These are phyloP conservation scores for Chaetomium sp. DNA, from an alignment of 2,329 filamentous ascomycete species.

Conservation along the genomic window DNA sequence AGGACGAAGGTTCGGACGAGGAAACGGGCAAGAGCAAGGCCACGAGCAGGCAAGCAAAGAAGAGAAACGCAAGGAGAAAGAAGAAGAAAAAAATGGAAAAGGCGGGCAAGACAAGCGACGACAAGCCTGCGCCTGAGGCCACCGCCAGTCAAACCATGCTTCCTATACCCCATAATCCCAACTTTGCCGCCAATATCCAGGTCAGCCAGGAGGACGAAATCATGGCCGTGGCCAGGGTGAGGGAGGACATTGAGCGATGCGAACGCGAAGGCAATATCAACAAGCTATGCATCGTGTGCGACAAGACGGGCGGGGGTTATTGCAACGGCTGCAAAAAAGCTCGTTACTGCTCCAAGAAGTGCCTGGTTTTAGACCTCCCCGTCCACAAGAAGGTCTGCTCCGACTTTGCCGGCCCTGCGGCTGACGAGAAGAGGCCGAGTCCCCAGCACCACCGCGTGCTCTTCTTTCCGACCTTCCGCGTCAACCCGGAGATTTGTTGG, in stretches of 20 bases:
- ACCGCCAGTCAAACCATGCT: background rate
- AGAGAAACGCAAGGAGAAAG: background rate
- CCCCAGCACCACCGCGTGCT: conserved; percentile 15
- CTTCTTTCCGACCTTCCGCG: conserved; percentile 16
- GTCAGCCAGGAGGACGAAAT: background rate
- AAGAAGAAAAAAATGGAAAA: background rate
- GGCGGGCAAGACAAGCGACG: too few species aligned
- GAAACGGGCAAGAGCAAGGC: background rate
- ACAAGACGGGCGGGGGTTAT: background rate
- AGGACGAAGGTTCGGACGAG: background rate
- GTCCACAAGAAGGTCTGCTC: conserved; percentile 27
- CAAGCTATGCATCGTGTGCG: conserved; percentile 21
- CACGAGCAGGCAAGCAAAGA: too few species aligned
- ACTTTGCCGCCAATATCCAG: conserved; percentile 1
- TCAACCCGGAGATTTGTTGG: conserved; percentile 22
- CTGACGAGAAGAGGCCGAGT: conserved; percentile 14
- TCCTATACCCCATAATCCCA: background rate
- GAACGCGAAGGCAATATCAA: background rate
- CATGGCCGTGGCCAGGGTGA: background rate
- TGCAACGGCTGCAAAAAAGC: conserved; percentile 22
- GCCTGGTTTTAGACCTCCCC: conserved; percentile 23
- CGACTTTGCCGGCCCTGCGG: conserved; percentile 1
- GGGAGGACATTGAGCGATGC: conserved; percentile 1
- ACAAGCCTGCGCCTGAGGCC: too few species aligned
- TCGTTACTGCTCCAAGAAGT: conserved; percentile 22